phyloP scores from a whole-genome alignment of 2,329 filamentous ascomycete species.

The Metarhizium humberi region DNA sequence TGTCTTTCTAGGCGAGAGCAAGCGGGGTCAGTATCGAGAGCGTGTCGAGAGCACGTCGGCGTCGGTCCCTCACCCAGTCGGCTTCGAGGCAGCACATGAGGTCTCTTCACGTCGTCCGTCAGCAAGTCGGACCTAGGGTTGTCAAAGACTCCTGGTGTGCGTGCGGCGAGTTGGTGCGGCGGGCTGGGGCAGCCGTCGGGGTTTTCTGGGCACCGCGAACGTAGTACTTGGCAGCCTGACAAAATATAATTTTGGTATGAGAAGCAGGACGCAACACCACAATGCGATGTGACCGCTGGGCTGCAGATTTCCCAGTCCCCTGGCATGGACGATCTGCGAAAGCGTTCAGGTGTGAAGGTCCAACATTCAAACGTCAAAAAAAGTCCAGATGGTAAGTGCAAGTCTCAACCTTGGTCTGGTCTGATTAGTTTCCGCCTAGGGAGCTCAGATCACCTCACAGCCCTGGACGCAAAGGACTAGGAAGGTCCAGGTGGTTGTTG shows the following conservation, averaged over 20 bases:
- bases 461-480: not conserved
- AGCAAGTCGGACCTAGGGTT: no score
- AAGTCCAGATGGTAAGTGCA: no score
- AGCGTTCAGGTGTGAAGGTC: not conserved
- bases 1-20: not conserved
- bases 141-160: no score
- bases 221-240: not conserved
- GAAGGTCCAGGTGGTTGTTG: not conserved
- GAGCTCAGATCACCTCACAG: not conserved
- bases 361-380: not conserved
- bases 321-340: not conserved
- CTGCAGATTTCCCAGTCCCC: not conserved
- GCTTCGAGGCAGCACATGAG: no score
- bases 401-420: no score
- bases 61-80: not conserved
- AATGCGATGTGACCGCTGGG: not conserved
- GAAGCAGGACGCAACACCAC: not conserved
- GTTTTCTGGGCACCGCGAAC: not conserved
- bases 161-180: no score
- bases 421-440: no score
- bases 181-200: no score
- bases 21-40: not conserved
- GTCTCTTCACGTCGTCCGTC: no score
- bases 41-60: not conserved
- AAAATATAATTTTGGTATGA: not conserved